These are phyloP conservation scores for Pleurotus eryngii DNA, from an alignment of 768 basidiomycete species.

Conservation along the genomic window DNA sequence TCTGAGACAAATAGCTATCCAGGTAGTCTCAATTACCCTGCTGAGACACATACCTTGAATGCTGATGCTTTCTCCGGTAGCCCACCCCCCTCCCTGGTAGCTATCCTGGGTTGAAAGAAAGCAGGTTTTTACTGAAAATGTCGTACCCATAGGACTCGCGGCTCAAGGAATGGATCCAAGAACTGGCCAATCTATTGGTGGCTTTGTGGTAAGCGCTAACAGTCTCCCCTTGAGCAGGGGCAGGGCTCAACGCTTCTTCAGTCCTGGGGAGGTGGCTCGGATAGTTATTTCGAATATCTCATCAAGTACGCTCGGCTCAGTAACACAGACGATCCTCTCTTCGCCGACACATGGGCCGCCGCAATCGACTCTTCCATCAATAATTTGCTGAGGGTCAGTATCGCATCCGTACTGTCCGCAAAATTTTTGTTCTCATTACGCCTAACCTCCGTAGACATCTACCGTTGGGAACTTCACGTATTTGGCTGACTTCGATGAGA, in stretches of 20 bases:
- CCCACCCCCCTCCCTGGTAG: slow-evolving; percentile 29
- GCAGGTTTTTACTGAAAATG: background rate
- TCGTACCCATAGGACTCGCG: slow-evolving; percentile 41
- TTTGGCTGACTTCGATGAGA: slow-evolving; percentile 60
- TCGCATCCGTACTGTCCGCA: background rate
- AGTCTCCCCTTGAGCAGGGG: background rate
- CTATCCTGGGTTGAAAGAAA: background rate
- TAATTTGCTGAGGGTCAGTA: slow-evolving; percentile 50
- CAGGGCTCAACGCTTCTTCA: slow-evolving; percentile 11
- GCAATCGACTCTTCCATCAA: slow-evolving; percentile 72
- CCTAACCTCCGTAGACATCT: slow-evolving; percentile 41
- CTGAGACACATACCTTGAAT: background rate
- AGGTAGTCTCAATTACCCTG: slow-evolving; percentile 9
- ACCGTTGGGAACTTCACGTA: slow-evolving; percentile 61
- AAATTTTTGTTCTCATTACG: background rate
- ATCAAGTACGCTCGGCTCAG: slow-evolving; percentile 70
- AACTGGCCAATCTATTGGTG: slow-evolving; percentile 39
- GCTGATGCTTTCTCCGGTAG: slow-evolving; percentile 15
- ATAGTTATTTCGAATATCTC: slow-evolving; percentile 77
- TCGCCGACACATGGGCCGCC: slow-evolving; percentile 62
- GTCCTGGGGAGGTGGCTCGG: slow-evolving; percentile 68
- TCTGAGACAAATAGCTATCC: slow-evolving; percentile 41
- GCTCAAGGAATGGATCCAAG: slow-evolving; percentile 51
- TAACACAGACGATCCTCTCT: slow-evolving; percentile 60
- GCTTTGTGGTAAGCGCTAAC: slow-evolving; percentile 40